Base-by-base conservation (phyloP, 148 eudicot genomes). In the Dysphania ambrosioides region DNA sequence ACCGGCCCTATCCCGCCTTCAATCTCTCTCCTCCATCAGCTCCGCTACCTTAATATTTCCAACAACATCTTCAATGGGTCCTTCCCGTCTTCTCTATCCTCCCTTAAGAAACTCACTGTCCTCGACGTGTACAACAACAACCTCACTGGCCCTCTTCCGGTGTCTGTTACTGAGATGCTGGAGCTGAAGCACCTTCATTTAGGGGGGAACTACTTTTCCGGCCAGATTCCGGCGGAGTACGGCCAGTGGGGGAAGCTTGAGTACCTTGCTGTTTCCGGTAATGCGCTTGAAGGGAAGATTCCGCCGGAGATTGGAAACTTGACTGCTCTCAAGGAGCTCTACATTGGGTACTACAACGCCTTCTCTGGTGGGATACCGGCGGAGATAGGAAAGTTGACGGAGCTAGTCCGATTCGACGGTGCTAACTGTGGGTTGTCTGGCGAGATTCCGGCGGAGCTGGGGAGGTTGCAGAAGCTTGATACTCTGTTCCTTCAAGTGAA, bases 221-320 rank as follows among this genome's bases (percentile, higher is more conserved):
- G 98, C 8, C 44, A 66, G 66, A 88, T 95, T 71, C 97, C 99
- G 2, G 57, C 62, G 21, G 88, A 86, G 77, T 92, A 87, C 66
- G 99, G 99, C 1, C 35, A 72, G 0, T 88, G 92, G 78, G 82
- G 79, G 7, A 4, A 58, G 0, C 83, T 95, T 7, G 84, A 89
- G 65, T 95, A 95, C 67, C 88, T 95, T 0, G 99, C 99, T 0
- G 86, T 95, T 21, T 95, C 99, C 49, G 99, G 99, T 0, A 95
- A 95, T 26, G 91, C 87, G 71, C 86, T 95, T 8, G 70, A 58
- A 18, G 99, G 97, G 6, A 51, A 26, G 0, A 77, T 95, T 2
- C 99, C 99, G 0, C 79, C 72, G 3, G 85, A 92, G 74, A 68
- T 95, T 32, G 96, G 96, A 0, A 95, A 95, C 71, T 8, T 95